These are phyloP conservation scores for Yamadazyma philogaea DNA, from an alignment of 805 yeast species.

Conservation along the genomic window DNA sequence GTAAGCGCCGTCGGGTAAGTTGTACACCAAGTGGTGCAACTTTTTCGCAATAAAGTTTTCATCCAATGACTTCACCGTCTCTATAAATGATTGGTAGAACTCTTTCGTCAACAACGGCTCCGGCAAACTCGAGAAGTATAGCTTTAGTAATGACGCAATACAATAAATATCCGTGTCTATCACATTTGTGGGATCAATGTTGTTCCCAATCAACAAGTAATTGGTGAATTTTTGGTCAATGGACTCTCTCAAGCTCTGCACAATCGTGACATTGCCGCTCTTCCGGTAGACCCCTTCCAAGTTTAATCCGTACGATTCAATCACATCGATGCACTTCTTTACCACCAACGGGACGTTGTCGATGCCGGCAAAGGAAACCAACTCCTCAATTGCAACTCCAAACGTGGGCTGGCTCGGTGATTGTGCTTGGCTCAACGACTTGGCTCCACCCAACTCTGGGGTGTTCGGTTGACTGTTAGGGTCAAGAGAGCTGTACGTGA, in stretches of 20 bases:
- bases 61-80: slow-evolving; percentile 55
- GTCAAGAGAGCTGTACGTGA: slow-evolving; percentile 29
- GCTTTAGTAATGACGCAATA: slow-evolving; percentile 83
- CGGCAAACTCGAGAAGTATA: slow-evolving; percentile 80
- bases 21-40: slow-evolving; percentile 83
- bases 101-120: slow-evolving; percentile 76
- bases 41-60: slow-evolving; percentile 58
- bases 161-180: slow-evolving; percentile 80
- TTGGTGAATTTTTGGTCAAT: slow-evolving; percentile 77
- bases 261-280: slow-evolving; percentile 72
- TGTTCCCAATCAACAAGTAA: slow-evolving; percentile 40
- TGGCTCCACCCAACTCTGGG: slow-evolving; percentile 37
- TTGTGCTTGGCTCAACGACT: slow-evolving; percentile 18
- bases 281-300: slow-evolving; percentile 89
- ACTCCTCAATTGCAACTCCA: slow-evolving; percentile 77
- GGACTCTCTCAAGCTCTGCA: slow-evolving; percentile 66
- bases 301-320: slow-evolving; percentile 80
- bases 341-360: slow-evolving; percentile 92
- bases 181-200: slow-evolving; percentile 40
- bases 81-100: slow-evolving; percentile 59
- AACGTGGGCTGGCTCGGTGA: slow-evolving; percentile 50
- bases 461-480: slow-evolving; percentile 29
- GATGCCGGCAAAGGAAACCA: slow-evolving; percentile 74
- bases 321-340: slow-evolving; percentile 78
- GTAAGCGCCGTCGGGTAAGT: slow-evolving; percentile 91